A percentile compares a stretch with the other conserved stretches of the same genome.
phyloP scores from a whole-genome alignment of 2,329 filamentous ascomycete genomes.

The Penicillium sp. region DNA sequence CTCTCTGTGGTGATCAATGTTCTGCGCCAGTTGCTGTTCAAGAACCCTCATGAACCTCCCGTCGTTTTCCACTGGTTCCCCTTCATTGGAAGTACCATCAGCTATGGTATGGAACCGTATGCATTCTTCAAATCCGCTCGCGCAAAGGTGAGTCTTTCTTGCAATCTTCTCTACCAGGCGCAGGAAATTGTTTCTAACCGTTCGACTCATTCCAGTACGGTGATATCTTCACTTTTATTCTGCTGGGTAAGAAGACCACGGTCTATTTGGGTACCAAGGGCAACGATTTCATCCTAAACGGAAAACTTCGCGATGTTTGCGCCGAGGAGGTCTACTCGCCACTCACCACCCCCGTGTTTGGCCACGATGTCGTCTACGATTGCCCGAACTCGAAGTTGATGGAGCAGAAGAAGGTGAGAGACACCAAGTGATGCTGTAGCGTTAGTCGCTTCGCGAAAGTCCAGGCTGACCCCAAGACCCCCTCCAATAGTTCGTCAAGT shows the following conservation, averaged over 20 bases:
- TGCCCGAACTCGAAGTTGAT: conserved; percentile 90
- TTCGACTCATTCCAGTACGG: conserved; percentile 64
- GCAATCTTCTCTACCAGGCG: background rate
- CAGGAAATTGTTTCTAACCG: background rate
- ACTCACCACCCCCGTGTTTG: conserved; percentile 73
- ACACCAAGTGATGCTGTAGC: too few species aligned
- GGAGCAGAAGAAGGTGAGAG: conserved; percentile 89
- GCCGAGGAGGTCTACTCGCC: conserved; percentile 89
- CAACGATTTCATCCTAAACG: conserved; percentile 91
- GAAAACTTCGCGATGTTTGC: conserved; percentile 85
- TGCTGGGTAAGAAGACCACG: conserved; percentile 87
- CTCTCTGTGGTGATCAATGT: conserved; percentile 76
- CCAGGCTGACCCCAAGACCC: background rate
- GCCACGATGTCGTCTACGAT: conserved; percentile 85
- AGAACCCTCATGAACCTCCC: conserved; percentile 77
- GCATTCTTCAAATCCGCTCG: conserved; percentile 68
- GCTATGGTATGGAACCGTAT: conserved; percentile 85
- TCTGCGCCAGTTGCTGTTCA: conserved; percentile 75
- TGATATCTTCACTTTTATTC: conserved; percentile 85
- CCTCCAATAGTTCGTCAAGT: conserved; percentile 62
- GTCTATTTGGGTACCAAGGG: conserved; percentile 80
- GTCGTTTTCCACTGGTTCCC: conserved; percentile 69
- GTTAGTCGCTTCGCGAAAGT: too few species aligned
- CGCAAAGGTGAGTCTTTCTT: conserved; percentile 66
- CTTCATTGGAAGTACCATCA: conserved; percentile 85